Base-by-base conservation (phyloP, 2,329 filamentous ascomycete species). In the Alternaria sp. region DNA sequence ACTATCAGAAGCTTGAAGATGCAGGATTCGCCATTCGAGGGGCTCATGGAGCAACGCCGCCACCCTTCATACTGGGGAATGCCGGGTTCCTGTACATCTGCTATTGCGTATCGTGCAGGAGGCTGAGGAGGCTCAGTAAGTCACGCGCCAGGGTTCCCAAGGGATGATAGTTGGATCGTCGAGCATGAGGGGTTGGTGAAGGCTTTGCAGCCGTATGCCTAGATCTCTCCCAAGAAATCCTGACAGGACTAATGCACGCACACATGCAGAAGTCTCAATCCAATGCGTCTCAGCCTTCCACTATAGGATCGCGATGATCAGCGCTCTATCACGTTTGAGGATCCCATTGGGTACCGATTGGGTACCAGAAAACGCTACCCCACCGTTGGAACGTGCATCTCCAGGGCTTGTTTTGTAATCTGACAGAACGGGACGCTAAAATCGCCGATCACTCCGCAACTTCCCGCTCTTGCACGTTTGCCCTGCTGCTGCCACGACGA, bases 1-100 rank as follows among this genome's bases (percentile, higher is more conserved):
- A 82, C 1, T 78, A 83, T 18, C 87, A 85, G 62, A 75, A 78
- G 41, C 87, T 88, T 68, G 86, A 88, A 70, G 85, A 87, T 67
- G 85, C 82, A 2, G 70, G 71, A 1, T 74, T 85, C 2, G 86
- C 86, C 0, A 86, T 87, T 66, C 80, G 85, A 1, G 75, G 85
- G 3, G 86, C 85, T 3, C 84, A 85, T 3, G 77, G 79, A 9
- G 79, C 83, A n/a, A 86, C 87, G 8, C 82, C 86, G 4, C 87
- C 86, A 15, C 86, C 86, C 5, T 88, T 88, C 71, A 86, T 88
- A 64, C 86, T 86, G 0, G 83, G 82, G n/a, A 81, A 82, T 45
- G 81, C 83, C 1, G 81, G 81, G 2, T 78, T 88, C 58, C 64
- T 88, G 67, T 71, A 41, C 33, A 41, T n/a, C 85, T 45, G 84